Conservation (phyloP, 2,329 filamentous ascomycete genomes). For the Thelonectria rubi region DNA sequence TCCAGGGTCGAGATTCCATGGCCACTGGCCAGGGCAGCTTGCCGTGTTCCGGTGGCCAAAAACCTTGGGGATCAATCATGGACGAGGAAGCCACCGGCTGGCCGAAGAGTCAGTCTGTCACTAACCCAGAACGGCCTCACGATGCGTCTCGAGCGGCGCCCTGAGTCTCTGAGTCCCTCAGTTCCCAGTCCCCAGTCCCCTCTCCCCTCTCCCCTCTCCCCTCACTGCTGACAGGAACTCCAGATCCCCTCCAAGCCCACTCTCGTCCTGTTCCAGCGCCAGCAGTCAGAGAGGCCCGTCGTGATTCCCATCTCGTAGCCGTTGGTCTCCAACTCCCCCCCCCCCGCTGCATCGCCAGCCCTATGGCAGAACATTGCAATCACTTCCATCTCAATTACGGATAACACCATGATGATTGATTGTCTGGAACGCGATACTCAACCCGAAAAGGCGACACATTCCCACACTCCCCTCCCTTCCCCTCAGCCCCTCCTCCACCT, state of each 20-base stretch:
- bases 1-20: neutral
- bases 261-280: constrained; percentile 50
- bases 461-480: too few relatives aligned
- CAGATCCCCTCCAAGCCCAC: constrained; percentile 38
- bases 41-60: neutral
- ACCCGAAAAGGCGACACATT: too few relatives aligned
- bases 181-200: too few relatives aligned
- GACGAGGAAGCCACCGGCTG: too few relatives aligned
- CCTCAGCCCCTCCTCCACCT: too few relatives aligned
- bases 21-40: neutral
- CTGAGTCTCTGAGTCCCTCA: neutral
- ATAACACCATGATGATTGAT: too few relatives aligned
- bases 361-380: too few relatives aligned
- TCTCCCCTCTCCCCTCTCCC: constrained; percentile 30
- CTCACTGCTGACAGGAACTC: constrained; percentile 10
- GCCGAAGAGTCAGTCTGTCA: too few relatives aligned
- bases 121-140: neutral
- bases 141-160: neutral
- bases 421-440: too few relatives aligned
- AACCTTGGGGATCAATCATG: neutral
- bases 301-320: neutral
- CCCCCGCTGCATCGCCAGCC: too few relatives aligned
- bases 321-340: too few relatives aligned
- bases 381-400: too few relatives aligned
- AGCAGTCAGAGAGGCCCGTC: neutral